Conservation (phyloP, 1,284 basidiomycete genomes). For the Puccinia triticina region DNA sequence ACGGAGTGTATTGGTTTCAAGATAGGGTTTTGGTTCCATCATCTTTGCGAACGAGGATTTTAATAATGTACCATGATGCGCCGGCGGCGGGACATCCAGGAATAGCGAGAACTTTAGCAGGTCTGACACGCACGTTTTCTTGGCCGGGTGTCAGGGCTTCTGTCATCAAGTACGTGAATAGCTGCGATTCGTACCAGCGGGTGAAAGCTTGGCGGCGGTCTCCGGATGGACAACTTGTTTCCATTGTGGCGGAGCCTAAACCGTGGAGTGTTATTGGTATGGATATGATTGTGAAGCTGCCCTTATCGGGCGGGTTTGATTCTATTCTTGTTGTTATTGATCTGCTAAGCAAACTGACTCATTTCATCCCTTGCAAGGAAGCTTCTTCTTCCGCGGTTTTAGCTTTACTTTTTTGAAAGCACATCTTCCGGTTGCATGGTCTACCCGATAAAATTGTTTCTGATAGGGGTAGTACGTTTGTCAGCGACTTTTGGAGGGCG, state of each 20-base stretch:
- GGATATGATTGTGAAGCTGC: too few relatives aligned
- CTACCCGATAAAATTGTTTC: constrained; percentile 6
- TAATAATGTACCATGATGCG: background rate
- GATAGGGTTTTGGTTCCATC: constrained; percentile 6
- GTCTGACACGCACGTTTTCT: background rate
- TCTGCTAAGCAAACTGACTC: too few relatives aligned
- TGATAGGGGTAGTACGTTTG: too few relatives aligned
- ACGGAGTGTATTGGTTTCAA: background rate
- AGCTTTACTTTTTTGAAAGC: background rate
- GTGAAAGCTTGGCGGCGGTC: constrained; percentile 59
- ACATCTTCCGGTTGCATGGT: background rate
- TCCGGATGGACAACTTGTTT: constrained; percentile 58
- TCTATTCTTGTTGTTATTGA: too few relatives aligned
- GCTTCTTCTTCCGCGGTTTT: background rate
- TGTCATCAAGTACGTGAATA: background rate
- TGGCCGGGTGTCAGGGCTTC: constrained; percentile 21
- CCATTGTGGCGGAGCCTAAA: background rate
- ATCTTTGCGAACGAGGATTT: background rate
- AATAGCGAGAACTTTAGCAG: background rate
- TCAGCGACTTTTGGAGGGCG: constrained; percentile 6
- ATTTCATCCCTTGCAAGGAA: too few relatives aligned
- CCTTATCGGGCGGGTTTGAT: too few relatives aligned
- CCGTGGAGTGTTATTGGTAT: too few relatives aligned
- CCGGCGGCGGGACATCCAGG: background rate
- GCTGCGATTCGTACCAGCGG: constrained; percentile 60